Evolutionary conservation across 129 eudicot species (phyloP).

Genomic region (Oenanthe sinensis): DNA sequence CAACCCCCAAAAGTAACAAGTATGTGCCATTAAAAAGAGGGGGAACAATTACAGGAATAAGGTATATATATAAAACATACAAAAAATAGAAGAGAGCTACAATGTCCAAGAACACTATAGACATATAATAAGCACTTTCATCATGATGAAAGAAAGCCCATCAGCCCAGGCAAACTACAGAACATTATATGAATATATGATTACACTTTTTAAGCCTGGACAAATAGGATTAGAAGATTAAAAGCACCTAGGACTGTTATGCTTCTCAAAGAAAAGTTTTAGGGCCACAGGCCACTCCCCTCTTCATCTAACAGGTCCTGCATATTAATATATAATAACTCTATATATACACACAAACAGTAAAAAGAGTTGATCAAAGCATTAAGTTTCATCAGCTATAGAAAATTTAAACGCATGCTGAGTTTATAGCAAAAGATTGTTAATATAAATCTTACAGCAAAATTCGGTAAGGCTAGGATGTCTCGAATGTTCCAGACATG

Average conservation of each 20-base stretch:
- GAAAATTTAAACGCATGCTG: not conserved
- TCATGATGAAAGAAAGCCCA: not conserved
- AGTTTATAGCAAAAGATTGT: not conserved
- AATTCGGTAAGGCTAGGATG: not conserved
- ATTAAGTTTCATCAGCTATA: not conserved
- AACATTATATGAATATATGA: not conserved
- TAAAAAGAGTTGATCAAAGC: not conserved
- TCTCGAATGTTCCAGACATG: conserved; percentile 11
- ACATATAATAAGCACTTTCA: not conserved
- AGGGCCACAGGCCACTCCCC: no score
- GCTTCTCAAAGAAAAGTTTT: no score
- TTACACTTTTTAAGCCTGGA: not conserved
- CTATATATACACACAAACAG: not conserved
- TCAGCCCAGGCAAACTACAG: not conserved
- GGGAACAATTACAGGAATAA: not conserved
- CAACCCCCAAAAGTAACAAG: not conserved
- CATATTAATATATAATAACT: not conserved
- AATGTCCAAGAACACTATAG: not conserved
- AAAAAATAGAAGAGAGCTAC: not conserved
- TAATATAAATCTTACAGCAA: not conserved
- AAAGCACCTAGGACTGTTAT: not conserved
- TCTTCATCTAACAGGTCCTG: not conserved
- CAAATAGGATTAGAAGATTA: not conserved
- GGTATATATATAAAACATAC: not conserved
- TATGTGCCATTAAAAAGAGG: not conserved